phyloP scores from a whole-genome alignment of 306 rosid genomes.

The Cucumis melo region DNA sequence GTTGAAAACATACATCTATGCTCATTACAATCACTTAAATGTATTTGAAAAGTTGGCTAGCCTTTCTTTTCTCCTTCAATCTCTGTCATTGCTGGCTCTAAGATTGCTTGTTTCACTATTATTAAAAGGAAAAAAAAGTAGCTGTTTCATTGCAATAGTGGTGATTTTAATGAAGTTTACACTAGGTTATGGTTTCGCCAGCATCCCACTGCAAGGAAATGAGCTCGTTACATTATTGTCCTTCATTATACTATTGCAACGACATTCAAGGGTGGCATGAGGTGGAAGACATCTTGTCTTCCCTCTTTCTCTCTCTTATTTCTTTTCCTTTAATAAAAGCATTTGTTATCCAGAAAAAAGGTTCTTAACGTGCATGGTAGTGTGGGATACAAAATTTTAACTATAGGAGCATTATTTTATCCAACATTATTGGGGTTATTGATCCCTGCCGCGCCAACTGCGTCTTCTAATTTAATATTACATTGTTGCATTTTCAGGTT shows the following conservation, averaged over 20 bases:
- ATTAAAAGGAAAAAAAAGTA: no score
- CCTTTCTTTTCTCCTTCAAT: not conserved
- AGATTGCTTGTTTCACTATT: not conserved
- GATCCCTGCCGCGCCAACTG: not conserved
- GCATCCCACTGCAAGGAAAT: not conserved
- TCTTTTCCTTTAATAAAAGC: not conserved
- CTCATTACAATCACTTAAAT: not conserved
- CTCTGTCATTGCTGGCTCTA: not conserved
- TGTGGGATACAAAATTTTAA: not conserved
- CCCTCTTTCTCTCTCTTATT: not conserved
- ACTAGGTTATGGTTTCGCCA: conserved; percentile 1
- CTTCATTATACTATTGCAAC: not conserved
- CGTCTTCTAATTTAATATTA: conserved; percentile 9
- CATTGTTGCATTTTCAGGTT: conserved; percentile 36
- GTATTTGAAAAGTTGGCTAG: not conserved
- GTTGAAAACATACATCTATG: not conserved
- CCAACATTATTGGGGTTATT: not conserved
- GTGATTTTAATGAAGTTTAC: not conserved
- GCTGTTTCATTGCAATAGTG: not conserved
- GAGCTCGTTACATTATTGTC: not conserved
- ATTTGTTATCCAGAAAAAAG: not conserved
- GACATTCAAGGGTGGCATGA: not conserved
- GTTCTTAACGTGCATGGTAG: not conserved
- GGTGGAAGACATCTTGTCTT: not conserved
- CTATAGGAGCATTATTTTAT: not conserved